Base-by-base conservation (phyloP, 1,284 basidiomycete genomes). In the Irpex lacteus region DNA sequence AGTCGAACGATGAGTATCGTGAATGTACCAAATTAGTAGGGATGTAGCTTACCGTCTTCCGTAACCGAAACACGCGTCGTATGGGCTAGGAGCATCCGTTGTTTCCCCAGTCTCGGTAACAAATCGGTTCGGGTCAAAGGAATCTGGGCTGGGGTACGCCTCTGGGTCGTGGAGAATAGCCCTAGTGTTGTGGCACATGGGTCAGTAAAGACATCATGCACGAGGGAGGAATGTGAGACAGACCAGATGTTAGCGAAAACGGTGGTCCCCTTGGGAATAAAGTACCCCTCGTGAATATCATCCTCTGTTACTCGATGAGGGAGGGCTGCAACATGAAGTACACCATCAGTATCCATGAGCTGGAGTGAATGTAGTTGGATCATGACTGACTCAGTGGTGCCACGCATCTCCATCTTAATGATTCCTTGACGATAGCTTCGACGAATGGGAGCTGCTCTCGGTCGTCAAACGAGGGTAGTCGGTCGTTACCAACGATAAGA, bases 391-490 rank as follows among this genome's bases (percentile, higher is more conserved):
- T 65, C 2, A 71, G 57, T 9, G 70, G 66, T 1, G 69, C 68
- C 15, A 75, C 72, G 3, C 75, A 74, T 37, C 72, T 69, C 77
- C 77, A 78, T 7, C 76, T 69, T 19, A 77, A 40, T 4, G 70
- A 67, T 66, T 80, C 78, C 53, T 72, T 72, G 6, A 78, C 66
- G 19, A 75, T 63, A 0, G 74, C 75, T 21, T 73, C 64, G 49
- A 77, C 68, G 66, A 76, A 78, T 2, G 76, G 74, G 13, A 78
- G 63, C 3, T 63, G 60, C 1, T 68, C 61, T 34, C 70, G 63
- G 63, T 80, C 77, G 1, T 65, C 67, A 59, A 77, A 75, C 32
- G 63, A 69, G 0, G 78, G 78, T 0, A 78, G 65, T n/a, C 76
- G 62, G 15, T 63, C 57, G 0, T 57, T 36, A 7, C 76, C 75